phyloP scores from a whole-genome alignment of 2,329 filamentous ascomycete species.

The Dactylellina haptotyla region DNA sequence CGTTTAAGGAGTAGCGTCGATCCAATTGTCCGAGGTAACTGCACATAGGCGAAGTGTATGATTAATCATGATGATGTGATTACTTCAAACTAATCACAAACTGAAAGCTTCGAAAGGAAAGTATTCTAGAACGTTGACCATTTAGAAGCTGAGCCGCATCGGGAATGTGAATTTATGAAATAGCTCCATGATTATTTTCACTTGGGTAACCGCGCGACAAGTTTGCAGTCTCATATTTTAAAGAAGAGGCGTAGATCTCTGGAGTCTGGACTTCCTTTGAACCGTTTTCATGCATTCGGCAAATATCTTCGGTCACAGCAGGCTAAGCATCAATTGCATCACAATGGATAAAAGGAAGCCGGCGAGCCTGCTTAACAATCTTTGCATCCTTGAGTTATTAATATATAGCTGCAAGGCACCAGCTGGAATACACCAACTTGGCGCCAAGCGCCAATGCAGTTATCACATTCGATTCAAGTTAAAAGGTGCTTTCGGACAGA shows the following conservation, averaged over 20 bases:
- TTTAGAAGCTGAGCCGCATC: too few relatives aligned
- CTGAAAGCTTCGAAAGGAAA: neutral
- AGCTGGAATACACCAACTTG: slow-evolving; percentile 15
- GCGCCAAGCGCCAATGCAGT: slow-evolving; percentile 32
- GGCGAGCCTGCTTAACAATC: slow-evolving; percentile 8
- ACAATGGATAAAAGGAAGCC: slow-evolving; percentile 39
- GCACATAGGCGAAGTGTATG: neutral
- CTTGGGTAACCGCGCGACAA: too few relatives aligned
- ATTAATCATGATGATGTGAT: neutral
- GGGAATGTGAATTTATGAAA: too few relatives aligned
- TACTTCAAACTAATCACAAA: neutral
- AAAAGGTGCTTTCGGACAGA: neutral
- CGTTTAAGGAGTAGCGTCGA: slow-evolving; percentile 33
- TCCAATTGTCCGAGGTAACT: slow-evolving; percentile 25
- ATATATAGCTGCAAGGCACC: slow-evolving; percentile 35
- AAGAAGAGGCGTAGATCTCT: too few relatives aligned
- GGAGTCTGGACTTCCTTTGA: too few relatives aligned
- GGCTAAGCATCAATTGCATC: slow-evolving; percentile 3
- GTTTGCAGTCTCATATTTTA: too few relatives aligned
- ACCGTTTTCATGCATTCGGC: too few relatives aligned
- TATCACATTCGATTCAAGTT: neutral
- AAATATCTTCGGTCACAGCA: slow-evolving; percentile 32
- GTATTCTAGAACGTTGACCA: too few relatives aligned
- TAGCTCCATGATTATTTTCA: too few relatives aligned
- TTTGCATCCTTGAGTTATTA: slow-evolving; percentile 15